phyloP scores from a whole-genome alignment of 2,329 filamentous ascomycete species.

The Penicillium verrucosum region DNA sequence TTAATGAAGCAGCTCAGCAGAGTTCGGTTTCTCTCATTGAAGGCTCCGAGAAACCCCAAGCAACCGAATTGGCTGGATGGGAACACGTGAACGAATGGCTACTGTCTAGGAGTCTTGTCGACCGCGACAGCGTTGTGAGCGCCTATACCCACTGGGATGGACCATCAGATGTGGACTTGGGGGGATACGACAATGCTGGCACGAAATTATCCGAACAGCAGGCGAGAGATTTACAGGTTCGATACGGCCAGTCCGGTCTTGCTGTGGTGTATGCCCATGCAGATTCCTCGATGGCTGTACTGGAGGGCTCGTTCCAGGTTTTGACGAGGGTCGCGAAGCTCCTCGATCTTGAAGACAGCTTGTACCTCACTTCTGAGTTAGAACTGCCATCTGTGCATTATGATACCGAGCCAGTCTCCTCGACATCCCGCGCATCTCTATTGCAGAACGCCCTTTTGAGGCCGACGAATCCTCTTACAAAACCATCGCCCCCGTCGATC shows the following conservation, averaged over 20 bases:
- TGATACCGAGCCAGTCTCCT: constrained; percentile 31
- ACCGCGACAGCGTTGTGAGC: constrained; percentile 50
- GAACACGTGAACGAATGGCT: constrained; percentile 60
- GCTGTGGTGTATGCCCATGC: constrained; percentile 57
- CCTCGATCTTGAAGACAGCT: constrained; percentile 49
- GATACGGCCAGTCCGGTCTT: constrained; percentile 59
- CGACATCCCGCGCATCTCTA: constrained; percentile 40
- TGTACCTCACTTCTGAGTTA: constrained; percentile 25
- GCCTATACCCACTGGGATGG: constrained; percentile 59
- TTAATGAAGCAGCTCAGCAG: constrained; percentile 34
- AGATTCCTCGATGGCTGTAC: constrained; percentile 42
- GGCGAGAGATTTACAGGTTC: constrained; percentile 41
- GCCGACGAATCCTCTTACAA: constrained; percentile 42
- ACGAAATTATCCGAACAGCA: constrained; percentile 44
- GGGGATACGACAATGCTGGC: constrained; percentile 48
- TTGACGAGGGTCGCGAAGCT: constrained; percentile 51
- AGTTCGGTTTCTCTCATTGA: constrained; percentile 29
- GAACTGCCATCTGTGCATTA: constrained; percentile 31
- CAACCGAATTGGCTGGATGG: constrained; percentile 48
- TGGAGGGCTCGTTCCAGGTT: constrained; percentile 50
- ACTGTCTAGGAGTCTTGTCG: constrained; percentile 49
- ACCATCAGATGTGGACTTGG: constrained; percentile 57
- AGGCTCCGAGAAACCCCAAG: constrained; percentile 17
- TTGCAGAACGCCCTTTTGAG: constrained; percentile 42
- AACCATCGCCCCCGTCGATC: constrained; percentile 38